phyloP scores from a whole-genome alignment of 2,329 filamentous ascomycete species.

The Penicillium sp. region DNA sequence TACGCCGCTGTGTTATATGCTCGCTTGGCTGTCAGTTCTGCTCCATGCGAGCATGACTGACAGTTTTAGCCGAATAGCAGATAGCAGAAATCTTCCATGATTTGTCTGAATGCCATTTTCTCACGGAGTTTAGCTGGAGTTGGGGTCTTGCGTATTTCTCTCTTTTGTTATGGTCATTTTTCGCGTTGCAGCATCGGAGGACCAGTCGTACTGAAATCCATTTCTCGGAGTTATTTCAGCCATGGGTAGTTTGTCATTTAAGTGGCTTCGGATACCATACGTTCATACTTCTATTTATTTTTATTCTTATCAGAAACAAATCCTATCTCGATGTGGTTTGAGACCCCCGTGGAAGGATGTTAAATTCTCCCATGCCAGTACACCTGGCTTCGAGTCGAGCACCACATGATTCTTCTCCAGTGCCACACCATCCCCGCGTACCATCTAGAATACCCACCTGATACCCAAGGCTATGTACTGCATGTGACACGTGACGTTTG shows the following conservation, averaged over 20 bases:
- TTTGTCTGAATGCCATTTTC: neutral
- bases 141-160: neutral
- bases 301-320: neutral
- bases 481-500: no score
- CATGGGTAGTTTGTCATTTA: neutral
- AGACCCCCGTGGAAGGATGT: neutral
- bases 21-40: neutral
- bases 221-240: neutral
- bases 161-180: neutral
- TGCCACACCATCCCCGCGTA: no score
- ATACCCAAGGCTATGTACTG: no score
- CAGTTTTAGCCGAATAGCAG: neutral
- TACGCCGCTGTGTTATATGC: neutral
- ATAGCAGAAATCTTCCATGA: neutral
- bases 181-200: conserved; percentile 5
- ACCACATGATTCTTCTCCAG: no score
- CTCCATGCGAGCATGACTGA: no score
- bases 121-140: conserved; percentile 8
- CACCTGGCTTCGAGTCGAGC: no score
- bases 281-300: neutral
- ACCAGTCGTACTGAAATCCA: neutral
- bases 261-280: neutral
- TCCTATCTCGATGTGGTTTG: neutral
- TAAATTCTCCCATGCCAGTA: no score
- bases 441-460: no score